phyloP scores from a whole-genome alignment of 257 asterid species.

The Euphrasia confusa region DNA sequence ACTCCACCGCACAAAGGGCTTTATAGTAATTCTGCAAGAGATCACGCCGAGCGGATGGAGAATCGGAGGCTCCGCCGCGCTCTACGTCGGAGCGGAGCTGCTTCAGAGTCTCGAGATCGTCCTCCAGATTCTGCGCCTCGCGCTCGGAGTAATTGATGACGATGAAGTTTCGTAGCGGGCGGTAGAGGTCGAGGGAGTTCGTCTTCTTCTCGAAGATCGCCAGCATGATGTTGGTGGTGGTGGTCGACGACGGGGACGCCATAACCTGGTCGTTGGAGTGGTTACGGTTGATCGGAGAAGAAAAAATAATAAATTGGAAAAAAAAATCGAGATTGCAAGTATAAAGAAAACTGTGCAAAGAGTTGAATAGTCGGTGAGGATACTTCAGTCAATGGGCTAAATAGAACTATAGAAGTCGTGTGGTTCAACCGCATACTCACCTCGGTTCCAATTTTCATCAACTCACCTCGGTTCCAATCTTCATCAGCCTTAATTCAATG shows the following conservation, averaged over 20 bases:
- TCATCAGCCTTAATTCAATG: too few species aligned
- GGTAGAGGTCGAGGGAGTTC: constrained; percentile 54
- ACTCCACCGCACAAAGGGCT: constrained; percentile 95
- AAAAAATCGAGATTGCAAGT: background rate
- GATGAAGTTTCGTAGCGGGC: constrained; percentile 71
- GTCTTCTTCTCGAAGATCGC: constrained; percentile 83
- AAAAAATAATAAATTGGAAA: background rate
- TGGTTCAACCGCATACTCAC: too few species aligned
- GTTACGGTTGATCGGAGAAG: constrained; percentile 13
- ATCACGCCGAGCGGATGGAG: constrained; percentile 83
- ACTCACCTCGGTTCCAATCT: too few species aligned
- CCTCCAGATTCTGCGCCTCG: constrained; percentile 75
- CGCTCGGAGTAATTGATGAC: constrained; percentile 73
- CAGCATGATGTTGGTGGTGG: constrained; percentile 61
- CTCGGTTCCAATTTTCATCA: too few species aligned
- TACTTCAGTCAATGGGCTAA: background rate
- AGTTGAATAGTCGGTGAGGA: background rate
- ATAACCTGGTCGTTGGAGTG: constrained; percentile 28
- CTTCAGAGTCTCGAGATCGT: constrained; percentile 66
- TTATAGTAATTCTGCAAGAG: constrained; percentile 75
- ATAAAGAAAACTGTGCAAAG: background rate
- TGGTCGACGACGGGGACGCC: constrained; percentile 49
- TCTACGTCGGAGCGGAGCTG: constrained; percentile 70
- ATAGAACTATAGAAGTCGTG: too few species aligned
- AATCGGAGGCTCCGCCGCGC: constrained; percentile 61